phyloP scores from a whole-genome alignment of 116 monocot species.

The Cymodocea nodosa region DNA sequence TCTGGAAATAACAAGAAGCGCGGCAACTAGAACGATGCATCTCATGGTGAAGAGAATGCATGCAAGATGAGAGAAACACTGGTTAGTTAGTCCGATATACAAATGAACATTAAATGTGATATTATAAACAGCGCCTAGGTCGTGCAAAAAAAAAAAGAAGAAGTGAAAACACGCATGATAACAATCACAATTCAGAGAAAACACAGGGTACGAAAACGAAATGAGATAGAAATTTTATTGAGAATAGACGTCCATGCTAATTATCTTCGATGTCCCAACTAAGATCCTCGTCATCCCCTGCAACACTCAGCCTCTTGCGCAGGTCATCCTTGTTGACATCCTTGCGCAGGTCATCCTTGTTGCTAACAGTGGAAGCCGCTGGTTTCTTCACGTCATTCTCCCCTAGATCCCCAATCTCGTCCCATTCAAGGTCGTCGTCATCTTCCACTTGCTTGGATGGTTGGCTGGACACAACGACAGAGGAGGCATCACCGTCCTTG shows the following conservation, averaged over 20 bases:
- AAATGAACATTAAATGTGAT: neutral
- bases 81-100: neutral
- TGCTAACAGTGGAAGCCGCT: conserved; percentile 7
- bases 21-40: neutral
- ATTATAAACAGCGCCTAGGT: neutral
- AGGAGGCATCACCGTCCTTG: conserved; percentile 57
- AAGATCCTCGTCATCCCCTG: conserved; percentile 74
- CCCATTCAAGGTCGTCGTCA: conserved; percentile 73
- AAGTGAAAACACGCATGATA: neutral
- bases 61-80: neutral
- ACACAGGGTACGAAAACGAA: neutral
- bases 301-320: conserved; percentile 41
- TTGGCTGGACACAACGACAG: conserved; percentile 54
- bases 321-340: conserved; percentile 38
- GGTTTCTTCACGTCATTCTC: conserved; percentile 63
- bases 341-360: conserved; percentile 42
- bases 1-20: no score
- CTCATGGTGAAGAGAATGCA: neutral
- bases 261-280: conserved; percentile 92
- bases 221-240: neutral
- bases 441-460: conserved; percentile 53
- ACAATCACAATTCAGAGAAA: neutral
- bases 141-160: neutral
- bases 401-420: conserved; percentile 91
- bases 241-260: conserved; percentile 10